A percentile compares a stretch with the other conserved stretches of the same genome.
phyloP scores from a whole-genome alignment of 2,329 filamentous ascomycete genomes.

The Stagonosporopsis chrysanthemi region DNA sequence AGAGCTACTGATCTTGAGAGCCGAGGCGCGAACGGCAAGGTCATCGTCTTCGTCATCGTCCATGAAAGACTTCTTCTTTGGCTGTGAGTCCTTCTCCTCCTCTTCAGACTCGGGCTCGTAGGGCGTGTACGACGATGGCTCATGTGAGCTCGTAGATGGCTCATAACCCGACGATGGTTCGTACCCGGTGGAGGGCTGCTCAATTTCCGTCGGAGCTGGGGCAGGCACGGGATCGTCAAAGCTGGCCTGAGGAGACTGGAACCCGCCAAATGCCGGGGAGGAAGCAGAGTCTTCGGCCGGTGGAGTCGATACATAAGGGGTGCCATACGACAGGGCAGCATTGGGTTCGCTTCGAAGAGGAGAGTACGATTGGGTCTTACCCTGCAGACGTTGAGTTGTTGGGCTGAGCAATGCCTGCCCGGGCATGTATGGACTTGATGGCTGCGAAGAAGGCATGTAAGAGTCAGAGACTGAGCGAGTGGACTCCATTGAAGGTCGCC shows the following conservation, averaged over 20 bases:
- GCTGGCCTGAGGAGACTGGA: slow-evolving; percentile 36
- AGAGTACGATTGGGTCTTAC: slow-evolving; percentile 43
- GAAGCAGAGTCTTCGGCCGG: slow-evolving; percentile 30
- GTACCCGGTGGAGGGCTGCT: slow-evolving; percentile 28
- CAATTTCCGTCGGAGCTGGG: slow-evolving; percentile 10
- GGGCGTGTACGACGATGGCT: slow-evolving; percentile 53
- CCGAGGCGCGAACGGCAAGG: slow-evolving; percentile 60
- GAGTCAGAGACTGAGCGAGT: slow-evolving; percentile 40
- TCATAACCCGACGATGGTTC: slow-evolving; percentile 41
- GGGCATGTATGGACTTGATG: slow-evolving; percentile 40
- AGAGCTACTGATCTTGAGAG: slow-evolving; percentile 50
- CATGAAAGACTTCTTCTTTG: slow-evolving; percentile 77
- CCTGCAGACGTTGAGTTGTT: slow-evolving; percentile 29
- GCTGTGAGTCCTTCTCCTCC: slow-evolving; percentile 49
- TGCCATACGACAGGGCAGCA: slow-evolving; percentile 37
- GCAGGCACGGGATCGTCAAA: slow-evolving; percentile 31
- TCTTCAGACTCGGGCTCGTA: slow-evolving; percentile 61
- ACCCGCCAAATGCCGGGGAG: slow-evolving; percentile 35
- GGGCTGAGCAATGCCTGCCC: slow-evolving; percentile 43
- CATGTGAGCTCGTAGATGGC: slow-evolving; percentile 31
- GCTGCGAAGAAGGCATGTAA: slow-evolving; percentile 39
- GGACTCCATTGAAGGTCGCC: slow-evolving; percentile 50
- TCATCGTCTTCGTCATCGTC: slow-evolving; percentile 82
- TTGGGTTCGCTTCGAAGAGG: slow-evolving; percentile 41
- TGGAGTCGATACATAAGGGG: slow-evolving; percentile 42